Percentiles rank a stretch among this genome's conserved stretches.
These are phyloP conservation scores for Yamadazyma songkhlaensis DNA, from an alignment of 1,139 yeast genomes.

Conservation along the genomic window DNA sequence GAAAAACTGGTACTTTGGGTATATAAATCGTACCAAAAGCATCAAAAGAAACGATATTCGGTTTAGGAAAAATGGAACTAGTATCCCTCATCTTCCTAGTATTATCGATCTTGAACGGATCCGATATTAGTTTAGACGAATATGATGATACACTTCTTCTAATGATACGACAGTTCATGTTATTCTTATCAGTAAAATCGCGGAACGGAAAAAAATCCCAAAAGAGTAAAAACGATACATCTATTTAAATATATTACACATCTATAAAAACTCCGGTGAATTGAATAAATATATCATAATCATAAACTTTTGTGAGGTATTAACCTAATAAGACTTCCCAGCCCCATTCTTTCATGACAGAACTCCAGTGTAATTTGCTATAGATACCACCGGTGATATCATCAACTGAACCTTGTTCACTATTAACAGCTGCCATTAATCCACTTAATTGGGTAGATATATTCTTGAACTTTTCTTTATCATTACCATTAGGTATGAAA, in stretches of 20 bases:
- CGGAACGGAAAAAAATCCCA: no score
- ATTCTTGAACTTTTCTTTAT: constrained; percentile 21
- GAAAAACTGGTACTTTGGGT: constrained; percentile 51
- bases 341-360: constrained; percentile 71
- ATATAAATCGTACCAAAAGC: constrained; percentile 65
- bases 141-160: neutral
- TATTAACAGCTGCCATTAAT: constrained; percentile 40
- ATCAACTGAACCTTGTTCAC: constrained; percentile 27
- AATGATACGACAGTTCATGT: neutral
- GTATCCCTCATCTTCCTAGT: constrained; percentile 30
- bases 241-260: no score
- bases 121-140: constrained; percentile 18
- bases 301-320: neutral
- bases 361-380: constrained; percentile 63
- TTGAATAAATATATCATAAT: neutral
- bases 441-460: constrained; percentile 41
- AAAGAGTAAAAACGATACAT: no score
- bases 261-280: no score
- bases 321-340: constrained; percentile 62
- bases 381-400: constrained; percentile 41
- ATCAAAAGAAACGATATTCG: constrained; percentile 59
- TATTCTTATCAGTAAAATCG: constrained; percentile 1
- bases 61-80: constrained; percentile 31
- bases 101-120: constrained; percentile 26
- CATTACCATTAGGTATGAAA: constrained; percentile 16